phyloP scores from a whole-genome alignment of 2,329 filamentous ascomycete species.

The Dactylellina parvicollis region DNA sequence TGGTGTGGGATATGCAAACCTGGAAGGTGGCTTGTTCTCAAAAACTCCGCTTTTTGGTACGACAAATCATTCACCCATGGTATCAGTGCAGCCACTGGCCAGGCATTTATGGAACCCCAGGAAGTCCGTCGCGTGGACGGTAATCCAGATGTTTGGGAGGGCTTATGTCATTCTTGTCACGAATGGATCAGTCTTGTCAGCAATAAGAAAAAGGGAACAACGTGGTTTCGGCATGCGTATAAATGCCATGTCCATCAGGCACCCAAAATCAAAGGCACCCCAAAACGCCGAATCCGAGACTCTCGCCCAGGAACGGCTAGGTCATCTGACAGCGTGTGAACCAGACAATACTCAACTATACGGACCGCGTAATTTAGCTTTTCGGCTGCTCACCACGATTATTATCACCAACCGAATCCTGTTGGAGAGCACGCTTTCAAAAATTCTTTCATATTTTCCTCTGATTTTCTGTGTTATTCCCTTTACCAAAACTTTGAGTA shows the following conservation, averaged over 20 bases:
- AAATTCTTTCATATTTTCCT: constrained; percentile 3
- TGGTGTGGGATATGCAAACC: constrained; percentile 92
- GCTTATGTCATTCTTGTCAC: constrained; percentile 78
- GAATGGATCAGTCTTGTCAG: constrained; percentile 84
- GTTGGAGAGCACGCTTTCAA: no score
- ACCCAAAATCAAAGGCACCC: constrained; percentile 75
- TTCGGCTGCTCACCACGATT: no score
- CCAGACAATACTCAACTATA: constrained; percentile 10
- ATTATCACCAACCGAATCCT: no score
- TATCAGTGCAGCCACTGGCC: constrained; percentile 82
- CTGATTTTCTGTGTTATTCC: constrained; percentile 13
- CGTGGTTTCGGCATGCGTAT: constrained; percentile 89
- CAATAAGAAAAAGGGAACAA: constrained; percentile 91
- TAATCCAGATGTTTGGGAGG: constrained; percentile 84
- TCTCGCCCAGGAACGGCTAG: constrained; percentile 46
- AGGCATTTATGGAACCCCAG: constrained; percentile 79
- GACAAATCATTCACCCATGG: constrained; percentile 91
- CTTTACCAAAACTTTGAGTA: no score
- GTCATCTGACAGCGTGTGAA: constrained; percentile 44
- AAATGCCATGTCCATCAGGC: constrained; percentile 69
- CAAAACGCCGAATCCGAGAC: constrained; percentile 67
- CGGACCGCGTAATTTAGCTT: no score
- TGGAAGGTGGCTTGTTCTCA: constrained; percentile 84
- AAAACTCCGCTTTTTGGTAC: constrained; percentile 93
- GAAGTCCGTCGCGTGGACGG: constrained; percentile 80